These are phyloP conservation scores for Claviceps paspali DNA, from an alignment of 2,329 filamentous ascomycete genomes.

Conservation along the genomic window DNA sequence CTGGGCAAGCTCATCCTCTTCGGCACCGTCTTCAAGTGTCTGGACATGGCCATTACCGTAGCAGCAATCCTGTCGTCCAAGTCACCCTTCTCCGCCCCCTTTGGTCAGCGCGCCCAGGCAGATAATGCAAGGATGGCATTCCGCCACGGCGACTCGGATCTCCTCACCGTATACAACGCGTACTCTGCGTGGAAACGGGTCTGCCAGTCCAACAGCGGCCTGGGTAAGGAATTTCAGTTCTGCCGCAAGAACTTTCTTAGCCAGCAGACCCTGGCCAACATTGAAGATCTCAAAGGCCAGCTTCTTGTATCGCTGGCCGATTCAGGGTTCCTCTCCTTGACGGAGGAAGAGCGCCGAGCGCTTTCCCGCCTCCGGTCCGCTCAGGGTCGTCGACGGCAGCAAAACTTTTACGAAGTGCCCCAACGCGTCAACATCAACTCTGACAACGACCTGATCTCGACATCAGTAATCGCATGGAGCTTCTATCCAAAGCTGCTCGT, in stretches of 20 bases:
- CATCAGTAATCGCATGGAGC: slow-evolving; percentile 77
- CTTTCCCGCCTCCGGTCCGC: slow-evolving; percentile 56
- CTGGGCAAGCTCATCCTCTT: slow-evolving; percentile 85
- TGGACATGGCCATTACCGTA: slow-evolving; percentile 82
- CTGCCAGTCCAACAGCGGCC: slow-evolving; percentile 47
- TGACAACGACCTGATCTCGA: slow-evolving; percentile 62
- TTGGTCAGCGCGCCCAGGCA: slow-evolving; percentile 69
- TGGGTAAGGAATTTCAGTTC: slow-evolving; percentile 68
- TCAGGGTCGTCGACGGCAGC: slow-evolving; percentile 38
- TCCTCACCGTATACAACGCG: slow-evolving; percentile 86
- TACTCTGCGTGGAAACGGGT: slow-evolving; percentile 80
- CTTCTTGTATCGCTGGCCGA: slow-evolving; percentile 74
- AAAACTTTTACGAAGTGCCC: slow-evolving; percentile 71
- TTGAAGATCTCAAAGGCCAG: slow-evolving; percentile 91
- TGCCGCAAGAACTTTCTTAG: slow-evolving; percentile 91
- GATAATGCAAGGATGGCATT: slow-evolving; percentile 67
- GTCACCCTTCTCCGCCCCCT: slow-evolving; percentile 78
- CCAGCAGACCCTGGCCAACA: slow-evolving; percentile 74
- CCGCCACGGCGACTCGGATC: slow-evolving; percentile 75
- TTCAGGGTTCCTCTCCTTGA: slow-evolving; percentile 65
- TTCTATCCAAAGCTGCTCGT: slow-evolving; percentile 91
- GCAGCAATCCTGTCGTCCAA: slow-evolving; percentile 91
- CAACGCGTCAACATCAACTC: slow-evolving; percentile 60
- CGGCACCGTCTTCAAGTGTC: slow-evolving; percentile 72
- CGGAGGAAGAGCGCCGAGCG: slow-evolving; percentile 52